Base-by-base conservation (phyloP, 495 filamentous ascomycete genomes). In the Podospora pseudocomata region DNA sequence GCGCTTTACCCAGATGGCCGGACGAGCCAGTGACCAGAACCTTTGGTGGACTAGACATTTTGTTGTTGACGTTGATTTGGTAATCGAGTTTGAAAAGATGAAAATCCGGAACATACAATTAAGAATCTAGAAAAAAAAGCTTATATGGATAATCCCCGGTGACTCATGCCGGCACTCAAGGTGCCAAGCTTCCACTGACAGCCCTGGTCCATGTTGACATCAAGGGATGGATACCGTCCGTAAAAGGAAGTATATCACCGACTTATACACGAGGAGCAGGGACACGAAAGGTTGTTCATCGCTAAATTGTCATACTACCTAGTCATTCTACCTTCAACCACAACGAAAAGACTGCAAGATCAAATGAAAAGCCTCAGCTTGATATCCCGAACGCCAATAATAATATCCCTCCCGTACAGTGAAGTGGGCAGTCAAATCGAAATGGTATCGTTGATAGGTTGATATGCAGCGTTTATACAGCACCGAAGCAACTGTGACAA, bases 1-100 rank as follows among this genome's bases (percentile, higher is more conserved):
- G 71, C 53, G 76, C 76, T 0, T 58, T 69, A 70, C 76, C 74
- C 11, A 78, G 69, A 27, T 78, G 76, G 65, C 76, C 76, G 19
- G 76, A 68, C 18, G 74, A 76, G 61, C 76, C 76, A n/a, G 74
- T 78, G 58, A 78, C 71, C 2, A 78, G 73, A 49, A 78, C 70
- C 60, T 66, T 68, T 11, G 70, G 67, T n/a, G 53, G 55, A 16
- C 23, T 53, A 2, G 56, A 20, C 19, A 30, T 49, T 49, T 6
- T 39, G 34, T 49, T 16, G 39, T 2, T 49, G 39, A 49, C 2
- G 9, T 49, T 49, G 4, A 23, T 23, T 23, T 23, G 23, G 23
- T 23, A 23, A 23, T 23, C 23, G 23, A 23, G 23, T 0, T 23
- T 23, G 23, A 23, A 23, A 23, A 23, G 1, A 11, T 39, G 6